phyloP scores from a whole-genome alignment of 2,329 filamentous ascomycete species.

The Onygena corvina region DNA sequence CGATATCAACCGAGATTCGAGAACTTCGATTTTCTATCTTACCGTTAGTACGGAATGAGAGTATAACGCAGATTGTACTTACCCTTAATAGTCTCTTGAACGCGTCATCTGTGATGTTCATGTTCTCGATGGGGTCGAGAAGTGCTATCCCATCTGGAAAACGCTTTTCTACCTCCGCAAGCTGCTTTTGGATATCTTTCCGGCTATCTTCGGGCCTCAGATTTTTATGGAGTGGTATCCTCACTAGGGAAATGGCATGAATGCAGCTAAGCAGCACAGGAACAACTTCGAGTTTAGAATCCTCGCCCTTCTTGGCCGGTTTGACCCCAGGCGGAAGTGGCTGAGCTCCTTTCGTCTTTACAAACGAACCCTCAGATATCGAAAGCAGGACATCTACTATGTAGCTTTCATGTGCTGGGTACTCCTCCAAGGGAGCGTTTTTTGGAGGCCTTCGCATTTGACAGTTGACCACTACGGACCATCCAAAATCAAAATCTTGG shows the following conservation, averaged over 20 bases:
- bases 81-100: slow-evolving; percentile 79
- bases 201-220: slow-evolving; percentile 56
- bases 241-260: slow-evolving; percentile 69
- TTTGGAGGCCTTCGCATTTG: slow-evolving; percentile 54
- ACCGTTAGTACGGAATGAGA: slow-evolving; percentile 12
- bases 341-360: slow-evolving; percentile 48
- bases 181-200: slow-evolving; percentile 52
- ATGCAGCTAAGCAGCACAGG: slow-evolving; percentile 79
- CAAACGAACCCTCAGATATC: slow-evolving; percentile 43
- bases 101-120: slow-evolving; percentile 81
- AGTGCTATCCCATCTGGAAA: slow-evolving; percentile 87
- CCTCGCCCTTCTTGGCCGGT: slow-evolving; percentile 51
- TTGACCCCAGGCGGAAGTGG: slow-evolving; percentile 53
- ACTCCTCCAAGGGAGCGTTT: slow-evolving; percentile 53
- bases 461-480: slow-evolving; percentile 78
- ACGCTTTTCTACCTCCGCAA: slow-evolving; percentile 69
- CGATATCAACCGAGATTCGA: slow-evolving; percentile 76
- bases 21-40: slow-evolving; percentile 81
- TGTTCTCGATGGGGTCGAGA: slow-evolving; percentile 88
- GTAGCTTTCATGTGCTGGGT: slow-evolving; percentile 62
- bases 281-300: slow-evolving; percentile 65
- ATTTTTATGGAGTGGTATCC: slow-evolving; percentile 71
- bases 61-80: slow-evolving; percentile 20
- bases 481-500: slow-evolving; percentile 72
- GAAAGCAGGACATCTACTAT: slow-evolving; percentile 70